These are phyloP conservation scores for Tetracladium setigerum DNA, from an alignment of 495 filamentous ascomycete genomes.

Conservation along the genomic window DNA sequence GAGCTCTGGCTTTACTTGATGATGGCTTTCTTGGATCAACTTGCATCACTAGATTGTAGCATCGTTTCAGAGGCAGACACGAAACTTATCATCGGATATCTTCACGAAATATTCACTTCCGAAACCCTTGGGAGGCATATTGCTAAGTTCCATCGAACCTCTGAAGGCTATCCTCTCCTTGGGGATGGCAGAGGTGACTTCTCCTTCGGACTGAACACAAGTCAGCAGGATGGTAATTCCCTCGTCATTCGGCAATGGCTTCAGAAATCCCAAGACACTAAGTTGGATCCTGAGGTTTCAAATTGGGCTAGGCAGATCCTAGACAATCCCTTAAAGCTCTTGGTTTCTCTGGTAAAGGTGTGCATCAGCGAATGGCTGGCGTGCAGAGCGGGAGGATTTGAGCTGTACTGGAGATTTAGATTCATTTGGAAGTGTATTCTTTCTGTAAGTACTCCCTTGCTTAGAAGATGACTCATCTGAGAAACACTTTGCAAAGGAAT, in stretches of 20 bases:
- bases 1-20: conserved; percentile 10
- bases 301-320: background rate
- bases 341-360: conserved; percentile 5
- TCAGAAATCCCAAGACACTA: conserved; percentile 1
- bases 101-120: conserved; percentile 10
- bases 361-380: conserved; percentile 6
- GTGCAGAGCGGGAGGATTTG: background rate
- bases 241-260: conserved; percentile 5
- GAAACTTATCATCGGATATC: conserved; percentile 6
- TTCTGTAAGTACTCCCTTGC: conserved; percentile 6
- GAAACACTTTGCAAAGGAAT: too few relatives aligned
- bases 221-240: conserved; percentile 2
- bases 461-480: background rate
- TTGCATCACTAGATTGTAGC: conserved; percentile 4
- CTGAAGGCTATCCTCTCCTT: conserved; percentile 5
- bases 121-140: conserved; percentile 7
- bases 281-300: conserved; percentile 4
- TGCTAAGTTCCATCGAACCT: conserved; percentile 4
- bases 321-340: conserved; percentile 1
- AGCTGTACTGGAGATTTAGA: conserved; percentile 6
- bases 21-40: conserved; percentile 2
- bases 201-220: conserved; percentile 4
- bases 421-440: conserved; percentile 6
- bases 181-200: background rate
- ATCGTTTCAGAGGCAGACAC: conserved; percentile 8